phyloP scores from a whole-genome alignment of 2,329 filamentous ascomycete species.

The Aspergillus pseudoviridinutans region DNA sequence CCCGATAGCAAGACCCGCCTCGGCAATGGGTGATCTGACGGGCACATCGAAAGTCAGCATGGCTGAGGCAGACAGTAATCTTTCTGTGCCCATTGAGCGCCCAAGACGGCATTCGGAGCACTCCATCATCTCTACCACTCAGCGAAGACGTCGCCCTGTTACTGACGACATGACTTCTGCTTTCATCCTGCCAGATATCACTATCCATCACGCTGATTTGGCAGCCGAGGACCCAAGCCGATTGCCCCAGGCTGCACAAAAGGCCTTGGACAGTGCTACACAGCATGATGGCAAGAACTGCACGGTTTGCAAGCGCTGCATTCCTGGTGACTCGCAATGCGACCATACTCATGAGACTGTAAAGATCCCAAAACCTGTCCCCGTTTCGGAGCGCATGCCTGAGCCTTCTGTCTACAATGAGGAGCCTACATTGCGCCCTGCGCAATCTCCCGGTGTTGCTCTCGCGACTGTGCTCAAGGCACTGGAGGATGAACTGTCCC shows the following conservation, averaged over 20 bases:
- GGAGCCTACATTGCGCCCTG: slow-evolving; percentile 58
- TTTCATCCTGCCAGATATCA: slow-evolving; percentile 62
- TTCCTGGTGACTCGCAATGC: slow-evolving; percentile 30
- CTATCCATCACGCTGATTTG: slow-evolving; percentile 39
- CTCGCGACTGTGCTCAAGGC: slow-evolving; percentile 80
- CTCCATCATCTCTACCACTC: slow-evolving; percentile 48
- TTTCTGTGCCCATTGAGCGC: slow-evolving; percentile 27
- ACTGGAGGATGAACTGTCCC: slow-evolving; percentile 72
- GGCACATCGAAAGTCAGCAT: slow-evolving; percentile 25
- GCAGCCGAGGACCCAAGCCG: slow-evolving; percentile 27
- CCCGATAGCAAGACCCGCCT: slow-evolving; percentile 28
- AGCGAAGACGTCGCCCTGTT: slow-evolving; percentile 47
- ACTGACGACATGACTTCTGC: slow-evolving; percentile 59
- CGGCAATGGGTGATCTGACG: slow-evolving; percentile 33
- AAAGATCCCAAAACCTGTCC: slow-evolving; percentile 47
- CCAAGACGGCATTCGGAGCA: slow-evolving; percentile 40
- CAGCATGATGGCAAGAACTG: slow-evolving; percentile 53
- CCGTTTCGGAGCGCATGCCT: slow-evolving; percentile 49
- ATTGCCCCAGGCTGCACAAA: slow-evolving; percentile 38
- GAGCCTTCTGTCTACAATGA: slow-evolving; percentile 44
- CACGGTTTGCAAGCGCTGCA: slow-evolving; percentile 51
- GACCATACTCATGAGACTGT: slow-evolving; percentile 31
- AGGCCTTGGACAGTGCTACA: slow-evolving; percentile 40
- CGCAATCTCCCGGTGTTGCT: slow-evolving; percentile 66
- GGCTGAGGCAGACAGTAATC: slow-evolving; percentile 27